Conservation (phyloP, 257 asterid species). For the Solanum chmielewskii region DNA sequence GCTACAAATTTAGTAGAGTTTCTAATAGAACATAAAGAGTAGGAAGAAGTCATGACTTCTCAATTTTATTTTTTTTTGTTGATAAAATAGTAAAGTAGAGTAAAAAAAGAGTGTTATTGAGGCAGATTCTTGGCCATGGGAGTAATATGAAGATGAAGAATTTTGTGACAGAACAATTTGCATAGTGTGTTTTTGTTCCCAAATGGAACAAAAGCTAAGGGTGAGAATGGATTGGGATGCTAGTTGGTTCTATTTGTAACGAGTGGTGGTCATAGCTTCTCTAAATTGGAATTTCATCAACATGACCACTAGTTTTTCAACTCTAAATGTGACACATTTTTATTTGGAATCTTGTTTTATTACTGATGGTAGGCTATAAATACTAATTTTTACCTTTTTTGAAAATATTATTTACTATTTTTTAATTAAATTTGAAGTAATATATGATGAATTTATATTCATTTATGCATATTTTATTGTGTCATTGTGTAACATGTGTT, state of each 20-base stretch:
- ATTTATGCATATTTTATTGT: not conserved
- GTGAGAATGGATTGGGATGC: conserved; percentile 23
- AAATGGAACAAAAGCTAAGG: not conserved
- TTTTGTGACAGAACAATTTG: not conserved
- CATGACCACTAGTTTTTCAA: conserved; percentile 7
- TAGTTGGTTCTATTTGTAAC: conserved; percentile 18
- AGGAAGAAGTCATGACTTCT: conserved; percentile 48
- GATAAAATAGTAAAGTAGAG: not conserved
- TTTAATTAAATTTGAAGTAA: not conserved
- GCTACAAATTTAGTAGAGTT: conserved; percentile 22
- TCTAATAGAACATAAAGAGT: conserved; percentile 40
- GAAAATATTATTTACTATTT: not conserved
- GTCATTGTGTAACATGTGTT: not conserved
- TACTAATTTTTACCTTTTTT: not conserved
- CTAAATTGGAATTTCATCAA: not conserved
- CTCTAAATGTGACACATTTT: not conserved
- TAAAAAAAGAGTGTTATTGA: conserved; percentile 24
- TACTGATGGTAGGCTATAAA: not conserved
- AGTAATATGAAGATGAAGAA: conserved; percentile 10
- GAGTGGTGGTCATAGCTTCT: conserved; percentile 35
- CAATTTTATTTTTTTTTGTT: not conserved
- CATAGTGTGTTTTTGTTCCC: not conserved
- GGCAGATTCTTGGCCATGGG: conserved; percentile 40
- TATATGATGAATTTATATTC: not conserved
- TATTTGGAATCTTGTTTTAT: not conserved